Evolutionary conservation across 257 asterid species (phyloP), one percentile per base, ranked within the genome.

Genomic region (Gardenia jasminoides): DNA sequence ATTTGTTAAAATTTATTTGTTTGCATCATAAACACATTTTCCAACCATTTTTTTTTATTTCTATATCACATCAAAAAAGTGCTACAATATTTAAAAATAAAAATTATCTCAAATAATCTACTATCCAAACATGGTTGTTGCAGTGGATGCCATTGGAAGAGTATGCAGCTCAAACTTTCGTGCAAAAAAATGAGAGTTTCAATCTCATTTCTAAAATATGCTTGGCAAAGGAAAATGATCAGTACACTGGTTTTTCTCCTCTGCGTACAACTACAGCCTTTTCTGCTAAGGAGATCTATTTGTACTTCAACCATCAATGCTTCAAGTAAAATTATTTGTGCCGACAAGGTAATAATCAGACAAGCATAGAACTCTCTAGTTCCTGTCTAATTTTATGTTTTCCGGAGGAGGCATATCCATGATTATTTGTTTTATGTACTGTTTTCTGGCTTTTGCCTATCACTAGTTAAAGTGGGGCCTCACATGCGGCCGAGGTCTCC

Each of bases 141-240:
- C 76, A 82, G 84, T 82, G 84, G 84, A 77, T 82, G 82, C 4
- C 41, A 24, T 47, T 77, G 4, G 84, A 77, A 36, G 82, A 77
- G 33, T 81, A 81, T 77, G 56, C 82, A 78, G 64, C 67, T 44
- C 84, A 77, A 52, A 44, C 79, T 7, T 64, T 77, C 16, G 50
- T 82, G 79, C 72, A 77, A 79, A 7, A 77, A 39, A 72, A 79
- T 19, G 78, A 65, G 56, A 65, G 65, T 22, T 79, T 80, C 58
- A 33, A 70, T 26, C 62, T 10, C 19, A 68, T 78, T 1, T 75
- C 74, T 54, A 54, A 79, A 22, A 78, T 76, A 70, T 70, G 80
- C 64, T 72, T 75, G 28, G 75, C 69, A 39, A 82, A 59, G 47
- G 61, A 22, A 39, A 7, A 62, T 22, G 56, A 79, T 6, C 4